These are phyloP conservation scores for Amauroascus verrucosus DNA, from an alignment of 2,329 filamentous ascomycete species.

Conservation along the genomic window DNA sequence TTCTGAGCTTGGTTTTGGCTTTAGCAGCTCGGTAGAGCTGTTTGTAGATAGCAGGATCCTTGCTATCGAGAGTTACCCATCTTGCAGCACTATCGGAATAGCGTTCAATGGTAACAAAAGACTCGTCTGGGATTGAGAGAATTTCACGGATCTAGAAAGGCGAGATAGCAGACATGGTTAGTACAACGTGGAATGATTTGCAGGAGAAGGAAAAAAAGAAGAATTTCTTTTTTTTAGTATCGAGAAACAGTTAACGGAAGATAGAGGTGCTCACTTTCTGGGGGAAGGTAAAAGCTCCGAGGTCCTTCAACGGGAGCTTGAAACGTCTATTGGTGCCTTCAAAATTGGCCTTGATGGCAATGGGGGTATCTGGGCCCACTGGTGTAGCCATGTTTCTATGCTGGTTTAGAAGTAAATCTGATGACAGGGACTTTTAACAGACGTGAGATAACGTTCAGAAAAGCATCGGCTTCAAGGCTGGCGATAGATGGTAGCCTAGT, in stretches of 20 bases:
- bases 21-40: slow-evolving; percentile 94
- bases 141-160: slow-evolving; percentile 54
- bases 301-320: slow-evolving; percentile 80
- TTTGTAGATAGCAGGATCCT: slow-evolving; percentile 80
- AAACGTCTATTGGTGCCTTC: slow-evolving; percentile 69
- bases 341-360: slow-evolving; percentile 76
- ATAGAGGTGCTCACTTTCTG: slow-evolving; percentile 58
- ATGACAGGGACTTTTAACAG: slow-evolving; percentile 21
- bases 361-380: slow-evolving; percentile 56
- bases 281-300: slow-evolving; percentile 63
- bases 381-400: slow-evolving; percentile 33
- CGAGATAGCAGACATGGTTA: background rate
- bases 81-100: slow-evolving; percentile 85
- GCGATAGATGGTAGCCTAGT: slow-evolving; percentile 10
- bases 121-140: slow-evolving; percentile 54
- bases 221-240: no score
- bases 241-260: background rate
- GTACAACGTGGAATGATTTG: no score
- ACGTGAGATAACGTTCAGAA: slow-evolving; percentile 12
- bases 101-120: slow-evolving; percentile 66
- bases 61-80: slow-evolving; percentile 68
- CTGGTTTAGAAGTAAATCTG: slow-evolving; percentile 24
- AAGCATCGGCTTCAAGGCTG: background rate
- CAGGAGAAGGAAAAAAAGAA: no score
- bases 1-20: slow-evolving; percentile 92